phyloP scores from a whole-genome alignment of 2,329 filamentous ascomycete genomes.

The Westerdykella sp. region DNA sequence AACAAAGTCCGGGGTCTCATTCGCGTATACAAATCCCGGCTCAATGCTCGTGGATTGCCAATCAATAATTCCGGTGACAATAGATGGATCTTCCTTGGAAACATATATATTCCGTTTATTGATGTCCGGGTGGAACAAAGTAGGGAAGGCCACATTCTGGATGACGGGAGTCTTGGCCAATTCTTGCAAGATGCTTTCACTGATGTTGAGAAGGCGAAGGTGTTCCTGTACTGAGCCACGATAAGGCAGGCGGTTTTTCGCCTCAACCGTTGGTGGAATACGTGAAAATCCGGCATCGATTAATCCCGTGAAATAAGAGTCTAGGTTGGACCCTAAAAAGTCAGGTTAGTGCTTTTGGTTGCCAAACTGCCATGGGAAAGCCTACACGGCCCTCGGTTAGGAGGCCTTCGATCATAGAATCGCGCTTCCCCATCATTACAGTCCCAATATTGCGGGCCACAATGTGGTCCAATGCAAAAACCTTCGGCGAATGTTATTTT shows the following conservation, averaged over 20 bases:
- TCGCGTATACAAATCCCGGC: constrained; percentile 37
- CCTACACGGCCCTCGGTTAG: constrained; percentile 8
- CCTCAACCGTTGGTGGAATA: constrained; percentile 21
- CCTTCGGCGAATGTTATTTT: constrained; percentile 3
- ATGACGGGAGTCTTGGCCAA: constrained; percentile 25
- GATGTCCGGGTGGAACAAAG: constrained; percentile 38
- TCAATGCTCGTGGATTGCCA: constrained; percentile 40
- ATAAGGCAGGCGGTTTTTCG: constrained; percentile 23
- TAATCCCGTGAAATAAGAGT: constrained; percentile 33
- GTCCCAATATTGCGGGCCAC: constrained; percentile 5
- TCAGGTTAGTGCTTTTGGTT: background rate
- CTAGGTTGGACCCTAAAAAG: constrained; percentile 29
- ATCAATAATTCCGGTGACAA: constrained; percentile 39
- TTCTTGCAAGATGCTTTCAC: constrained; percentile 21
- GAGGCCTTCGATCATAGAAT: constrained; percentile 1
- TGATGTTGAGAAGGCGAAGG: constrained; percentile 25
- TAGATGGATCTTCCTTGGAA: constrained; percentile 33
- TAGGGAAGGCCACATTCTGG: constrained; percentile 21
- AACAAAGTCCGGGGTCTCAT: constrained; percentile 39
- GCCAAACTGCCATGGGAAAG: too few relatives aligned
- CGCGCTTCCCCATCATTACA: constrained; percentile 2
- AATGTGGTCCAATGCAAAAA: constrained; percentile 31
- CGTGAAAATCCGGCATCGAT: constrained; percentile 37
- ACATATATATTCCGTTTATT: constrained; percentile 42
- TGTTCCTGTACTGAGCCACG: constrained; percentile 34